These are phyloP conservation scores for Neurospora intermedia DNA, from an alignment of 495 filamentous ascomycete genomes.

Conservation along the genomic window DNA sequence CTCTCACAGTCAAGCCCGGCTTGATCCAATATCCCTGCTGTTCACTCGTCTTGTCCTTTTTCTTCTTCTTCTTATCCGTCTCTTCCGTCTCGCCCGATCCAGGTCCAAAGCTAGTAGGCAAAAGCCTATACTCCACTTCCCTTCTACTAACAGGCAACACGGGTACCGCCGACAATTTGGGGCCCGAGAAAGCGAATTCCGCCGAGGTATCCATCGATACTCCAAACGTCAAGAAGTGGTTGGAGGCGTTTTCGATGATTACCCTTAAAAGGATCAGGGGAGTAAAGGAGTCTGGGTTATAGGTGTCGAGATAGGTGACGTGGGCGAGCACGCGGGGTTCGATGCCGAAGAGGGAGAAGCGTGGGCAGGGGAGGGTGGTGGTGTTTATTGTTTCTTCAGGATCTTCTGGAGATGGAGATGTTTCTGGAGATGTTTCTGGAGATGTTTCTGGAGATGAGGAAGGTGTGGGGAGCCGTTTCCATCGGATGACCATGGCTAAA, in stretches of 20 bases:
- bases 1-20: constrained; percentile 59
- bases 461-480: constrained; percentile 43
- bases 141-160: constrained; percentile 69
- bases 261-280: constrained; percentile 39
- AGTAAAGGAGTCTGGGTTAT: background rate
- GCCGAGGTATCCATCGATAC: constrained; percentile 86
- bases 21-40: constrained; percentile 57
- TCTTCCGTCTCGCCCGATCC: background rate
- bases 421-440: background rate
- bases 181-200: constrained; percentile 85
- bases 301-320: constrained; percentile 30
- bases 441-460: background rate
- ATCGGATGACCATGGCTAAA: constrained; percentile 63
- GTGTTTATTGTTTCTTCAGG: constrained; percentile 27
- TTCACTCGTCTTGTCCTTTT: constrained; percentile 5
- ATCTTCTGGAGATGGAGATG: background rate
- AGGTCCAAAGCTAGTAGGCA: constrained; percentile 31
- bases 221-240: constrained; percentile 86
- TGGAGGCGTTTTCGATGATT: constrained; percentile 86
- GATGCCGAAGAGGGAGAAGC: constrained; percentile 63
- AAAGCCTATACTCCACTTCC: constrained; percentile 55
- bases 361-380: constrained; percentile 59
- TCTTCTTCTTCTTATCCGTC: background rate
- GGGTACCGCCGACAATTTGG: constrained; percentile 66
- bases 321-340: constrained; percentile 82